Percentiles rank a stretch among this genome's conserved stretches.
phyloP scores from a whole-genome alignment of 108 stramenopile genomes.

The Skeletonema grethae region DNA sequence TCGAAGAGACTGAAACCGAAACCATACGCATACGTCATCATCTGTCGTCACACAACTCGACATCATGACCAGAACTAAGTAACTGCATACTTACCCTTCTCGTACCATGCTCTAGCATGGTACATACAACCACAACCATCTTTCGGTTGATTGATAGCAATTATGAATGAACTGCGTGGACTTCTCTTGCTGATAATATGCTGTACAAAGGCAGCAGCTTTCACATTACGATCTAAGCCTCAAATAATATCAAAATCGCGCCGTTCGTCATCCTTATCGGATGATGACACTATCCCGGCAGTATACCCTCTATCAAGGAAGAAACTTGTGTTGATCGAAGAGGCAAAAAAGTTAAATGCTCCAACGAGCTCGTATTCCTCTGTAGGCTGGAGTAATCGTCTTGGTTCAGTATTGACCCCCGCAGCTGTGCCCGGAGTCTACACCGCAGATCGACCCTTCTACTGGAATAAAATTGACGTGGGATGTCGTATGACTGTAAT shows the following conservation, averaged over 20 bases:
- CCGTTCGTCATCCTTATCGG: not conserved
- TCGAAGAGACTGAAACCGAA: too few species aligned
- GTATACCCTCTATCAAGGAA: constrained; percentile 32
- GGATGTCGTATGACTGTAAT: constrained; percentile 84
- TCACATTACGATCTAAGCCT: not conserved
- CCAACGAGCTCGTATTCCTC: constrained; percentile 48
- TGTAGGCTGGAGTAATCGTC: constrained; percentile 53
- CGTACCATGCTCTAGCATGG: too few species aligned
- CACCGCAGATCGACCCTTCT: constrained; percentile 79
- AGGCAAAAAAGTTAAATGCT: constrained; percentile 33
- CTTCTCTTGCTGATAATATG: not conserved
- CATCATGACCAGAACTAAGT: too few species aligned
- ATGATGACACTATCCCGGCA: constrained; percentile 2
- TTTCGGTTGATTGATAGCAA: too few species aligned
- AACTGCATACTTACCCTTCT: too few species aligned
- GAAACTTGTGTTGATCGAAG: constrained; percentile 32
- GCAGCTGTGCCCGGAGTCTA: constrained; percentile 60
- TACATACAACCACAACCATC: too few species aligned
- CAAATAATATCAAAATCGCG: not conserved
- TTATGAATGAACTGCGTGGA: not conserved
- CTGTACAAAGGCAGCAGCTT: not conserved
- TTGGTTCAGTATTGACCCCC: constrained; percentile 72
- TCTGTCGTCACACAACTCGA: too few species aligned
- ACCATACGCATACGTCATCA: too few species aligned
- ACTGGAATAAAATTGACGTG: constrained; percentile 88